A percentile compares a stretch with the other conserved stretches of the same genome.
These are phyloP conservation scores for Melampsora americana DNA, from an alignment of 1,284 basidiomycete genomes.

Conservation along the genomic window DNA sequence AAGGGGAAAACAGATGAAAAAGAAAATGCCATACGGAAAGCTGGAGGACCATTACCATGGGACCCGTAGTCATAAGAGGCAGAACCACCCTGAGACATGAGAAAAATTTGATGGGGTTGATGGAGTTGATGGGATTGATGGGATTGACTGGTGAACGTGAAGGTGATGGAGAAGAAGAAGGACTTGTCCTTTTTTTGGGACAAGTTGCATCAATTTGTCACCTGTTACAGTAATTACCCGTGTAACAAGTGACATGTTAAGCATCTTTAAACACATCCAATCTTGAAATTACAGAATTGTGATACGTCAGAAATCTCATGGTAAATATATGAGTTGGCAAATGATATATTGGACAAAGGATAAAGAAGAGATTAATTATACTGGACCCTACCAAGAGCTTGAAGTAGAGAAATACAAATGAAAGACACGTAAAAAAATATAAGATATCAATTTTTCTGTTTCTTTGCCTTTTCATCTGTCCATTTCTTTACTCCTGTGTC, in stretches of 20 bases:
- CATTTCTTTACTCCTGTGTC: not conserved
- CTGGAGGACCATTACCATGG: not conserved
- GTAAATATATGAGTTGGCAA: not conserved
- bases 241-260: too few species aligned
- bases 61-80: too few species aligned
- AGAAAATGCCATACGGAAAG: not conserved
- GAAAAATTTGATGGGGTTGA: too few species aligned
- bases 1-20: not conserved
- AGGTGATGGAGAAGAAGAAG: too few species aligned
- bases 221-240: too few species aligned
- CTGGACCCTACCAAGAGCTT: not conserved
- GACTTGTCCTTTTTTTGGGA: too few species aligned
- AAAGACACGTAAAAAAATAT: not conserved
- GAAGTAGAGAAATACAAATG: not conserved
- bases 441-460: not conserved
- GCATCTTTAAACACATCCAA: too few species aligned
- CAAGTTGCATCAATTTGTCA: too few species aligned
- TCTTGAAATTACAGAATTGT: not conserved
- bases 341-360: not conserved
- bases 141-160: too few species aligned
- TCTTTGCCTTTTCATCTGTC: constrained; percentile 1
- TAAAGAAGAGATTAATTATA: not conserved
- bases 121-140: too few species aligned
- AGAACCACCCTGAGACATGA: too few species aligned
- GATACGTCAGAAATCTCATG: not conserved